A percentile compares a stretch with the other conserved stretches of the same genome.
These are phyloP conservation scores for Syzygium aqueum DNA, from an alignment of 345 rosid species.

Conservation along the genomic window DNA sequence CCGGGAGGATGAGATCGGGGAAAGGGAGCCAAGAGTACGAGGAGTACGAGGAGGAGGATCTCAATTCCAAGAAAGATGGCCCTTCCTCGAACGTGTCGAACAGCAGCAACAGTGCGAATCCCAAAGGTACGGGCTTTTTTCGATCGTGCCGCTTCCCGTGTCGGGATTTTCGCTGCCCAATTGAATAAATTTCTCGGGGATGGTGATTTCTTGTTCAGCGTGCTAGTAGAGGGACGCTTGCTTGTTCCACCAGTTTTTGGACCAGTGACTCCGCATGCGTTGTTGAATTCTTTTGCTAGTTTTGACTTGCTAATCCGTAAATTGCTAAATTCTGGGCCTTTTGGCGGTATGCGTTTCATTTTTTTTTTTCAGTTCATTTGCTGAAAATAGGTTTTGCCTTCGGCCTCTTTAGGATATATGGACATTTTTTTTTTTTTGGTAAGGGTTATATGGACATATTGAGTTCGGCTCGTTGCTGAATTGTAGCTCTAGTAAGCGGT, in stretches of 20 bases:
- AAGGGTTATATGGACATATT: background rate
- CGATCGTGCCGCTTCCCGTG: background rate
- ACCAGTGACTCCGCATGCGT: background rate
- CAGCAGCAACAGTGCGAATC: slow-evolving; percentile 7
- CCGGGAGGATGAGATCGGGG: slow-evolving; percentile 47
- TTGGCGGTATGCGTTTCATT: background rate
- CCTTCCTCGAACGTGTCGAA: slow-evolving; percentile 32
- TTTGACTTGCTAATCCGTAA: background rate
- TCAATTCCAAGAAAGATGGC: slow-evolving; percentile 48
- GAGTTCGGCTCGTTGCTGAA: background rate
- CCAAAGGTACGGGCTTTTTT: slow-evolving; percentile 8
- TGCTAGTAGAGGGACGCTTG: background rate
- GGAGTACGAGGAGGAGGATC: slow-evolving; percentile 77
- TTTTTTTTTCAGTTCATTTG: background rate
- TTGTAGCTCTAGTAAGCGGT: background rate
- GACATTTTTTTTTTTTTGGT: no score
- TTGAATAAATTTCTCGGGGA: background rate
- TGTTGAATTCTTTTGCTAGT: background rate
- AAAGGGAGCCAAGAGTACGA: slow-evolving; percentile 70
- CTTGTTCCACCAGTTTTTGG: background rate
- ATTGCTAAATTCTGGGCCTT: background rate
- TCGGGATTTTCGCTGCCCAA: background rate
- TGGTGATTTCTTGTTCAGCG: background rate
- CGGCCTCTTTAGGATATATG: background rate
- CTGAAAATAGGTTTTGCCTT: background rate